Base-by-base conservation (phyloP, 176 grass and related monocot genomes). In the Cenchrus americanus region DNA sequence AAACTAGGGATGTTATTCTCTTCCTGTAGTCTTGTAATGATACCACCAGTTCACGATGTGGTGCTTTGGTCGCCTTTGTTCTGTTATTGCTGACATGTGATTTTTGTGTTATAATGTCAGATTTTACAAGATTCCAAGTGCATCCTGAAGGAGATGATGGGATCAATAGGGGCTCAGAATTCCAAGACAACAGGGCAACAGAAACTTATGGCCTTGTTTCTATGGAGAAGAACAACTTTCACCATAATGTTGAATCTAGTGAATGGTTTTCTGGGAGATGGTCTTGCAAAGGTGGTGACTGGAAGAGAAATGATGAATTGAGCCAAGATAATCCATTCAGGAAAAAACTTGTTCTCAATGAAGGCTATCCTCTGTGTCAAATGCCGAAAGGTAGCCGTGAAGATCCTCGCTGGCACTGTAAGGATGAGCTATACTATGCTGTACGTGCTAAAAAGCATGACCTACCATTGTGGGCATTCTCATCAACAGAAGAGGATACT, bases 271-370 rank as follows among this genome's bases (percentile, higher is more conserved):
- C 89, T 90, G 93, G 87, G 68, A 93, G 87, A 73, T 93, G 91
- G 91, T 87, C 87, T 82, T 99, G 91, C 86, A 89, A 89, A 96
- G 91, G 96, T 62, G 96, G 96, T 83, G 96, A 99, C 81, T 99
- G 96, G 96, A 96, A 87, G 84, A 90, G 91, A 88, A 93, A 96
- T 27, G 93, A 96, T 63, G 96, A 99, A 71, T 82, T 77, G 74
- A 73, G 76, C 82, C 93, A 88, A 88, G 93, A 94, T 49, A 92
- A 69, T 79, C 86, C 79, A 50, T 90, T 78, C 71, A 96, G 89
- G 62, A 91, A 89, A 59, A 99, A 94, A 78, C 66, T 94, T 92
- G 90, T 96, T 73, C 82, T 96, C 14, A 96, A 96, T 87, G 96
- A 96, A 81, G 91, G 96, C 21, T 99, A 81, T 83, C 86, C 89